Base-by-base conservation (phyloP, 192 early-diverging fungal genomes). In the Linnemannia exigua region DNA sequence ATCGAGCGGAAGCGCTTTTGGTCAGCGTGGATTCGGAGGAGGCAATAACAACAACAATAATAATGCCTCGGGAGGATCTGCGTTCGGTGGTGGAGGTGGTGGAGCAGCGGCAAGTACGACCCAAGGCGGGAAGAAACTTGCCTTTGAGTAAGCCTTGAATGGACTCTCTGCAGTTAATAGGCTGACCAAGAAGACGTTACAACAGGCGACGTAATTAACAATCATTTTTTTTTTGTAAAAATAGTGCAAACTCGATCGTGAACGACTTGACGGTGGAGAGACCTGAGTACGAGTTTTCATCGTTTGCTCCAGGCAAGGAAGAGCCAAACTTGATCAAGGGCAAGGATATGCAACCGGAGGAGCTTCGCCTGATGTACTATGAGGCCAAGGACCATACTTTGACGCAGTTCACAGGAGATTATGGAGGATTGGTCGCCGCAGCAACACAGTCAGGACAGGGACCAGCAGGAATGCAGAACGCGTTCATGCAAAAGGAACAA, bases 261-360 rank as follows among this genome's bases (percentile, higher is more conserved):
- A 76, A 79, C 2, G 84, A 88, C 50, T 47, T 94, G 4, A 87
- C 63, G n/a, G 72, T 68, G 25, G 89, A 91, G 17, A 80, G 88
- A 70, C 92, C 92, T 11, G 5, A 88, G 9, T 92, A 93, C 88
- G 72, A 87, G 48, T 75, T 94, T 5, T 91, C 90, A 67, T 84
- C 87, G 22, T 95, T 90, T 89, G 94, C 82, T 12, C 93, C 94
- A 35, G 87, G 88, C 3, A 90, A 89, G 41, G 89, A 89, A 31
- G 92, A 91, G 76, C 92, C 92, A 35, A 94, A 90, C 68, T 37
- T 94, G 44, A 76, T 95, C 38, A 77, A 76, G 0, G 93, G 92
- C 19, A 92, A 90, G 17, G 94, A 95, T 72, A 76, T 90, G 73
- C 91, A 91, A 67, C 91, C 90, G 19, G 94, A 95, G 80, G 94